These are phyloP conservation scores for Tetrahymena malaccensis DNA, from an alignment of 73 alveolate genomes.

Conservation along the genomic window DNA sequence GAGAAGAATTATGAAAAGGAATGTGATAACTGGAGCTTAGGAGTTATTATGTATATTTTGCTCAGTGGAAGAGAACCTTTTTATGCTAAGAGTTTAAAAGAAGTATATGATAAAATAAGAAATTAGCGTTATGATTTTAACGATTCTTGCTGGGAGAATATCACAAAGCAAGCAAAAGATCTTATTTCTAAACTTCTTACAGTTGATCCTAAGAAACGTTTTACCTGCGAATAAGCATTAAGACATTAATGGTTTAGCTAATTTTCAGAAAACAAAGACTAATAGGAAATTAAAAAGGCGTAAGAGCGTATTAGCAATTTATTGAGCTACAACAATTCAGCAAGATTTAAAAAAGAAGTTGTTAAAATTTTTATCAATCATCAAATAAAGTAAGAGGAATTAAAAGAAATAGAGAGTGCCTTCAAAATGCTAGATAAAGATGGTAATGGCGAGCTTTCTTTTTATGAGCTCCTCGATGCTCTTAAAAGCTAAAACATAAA, in stretches of 20 bases:
- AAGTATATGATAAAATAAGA: conserved; percentile 37
- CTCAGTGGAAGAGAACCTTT: conserved; percentile 58
- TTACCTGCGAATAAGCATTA: conserved; percentile 82
- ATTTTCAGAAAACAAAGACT: not conserved
- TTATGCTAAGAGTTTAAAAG: conserved; percentile 41
- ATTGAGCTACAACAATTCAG: not conserved
- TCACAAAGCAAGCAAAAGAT: not conserved
- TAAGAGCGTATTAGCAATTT: not conserved
- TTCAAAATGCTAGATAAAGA: not conserved
- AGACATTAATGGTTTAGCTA: conserved; percentile 78
- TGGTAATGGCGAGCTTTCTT: not conserved
- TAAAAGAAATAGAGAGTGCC: not conserved
- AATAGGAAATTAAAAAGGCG: not conserved
- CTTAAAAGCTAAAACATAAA: not conserved
- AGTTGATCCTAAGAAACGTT: conserved; percentile 75
- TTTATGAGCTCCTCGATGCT: not conserved
- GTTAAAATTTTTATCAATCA: not conserved
- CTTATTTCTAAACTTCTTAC: conserved; percentile 18
- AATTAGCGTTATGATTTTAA: not conserved
- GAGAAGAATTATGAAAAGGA: conserved; percentile 59
- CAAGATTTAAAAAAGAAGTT: not conserved
- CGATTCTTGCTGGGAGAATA: not conserved
- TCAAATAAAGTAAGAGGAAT: not conserved
- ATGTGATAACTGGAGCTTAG: conserved; percentile 73
- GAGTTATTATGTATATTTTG: conserved; percentile 55